A percentile compares a stretch with the other conserved stretches of the same genome.
phyloP scores from a whole-genome alignment of 495 filamentous ascomycete species.

The Podospora pseudopauciseta region DNA sequence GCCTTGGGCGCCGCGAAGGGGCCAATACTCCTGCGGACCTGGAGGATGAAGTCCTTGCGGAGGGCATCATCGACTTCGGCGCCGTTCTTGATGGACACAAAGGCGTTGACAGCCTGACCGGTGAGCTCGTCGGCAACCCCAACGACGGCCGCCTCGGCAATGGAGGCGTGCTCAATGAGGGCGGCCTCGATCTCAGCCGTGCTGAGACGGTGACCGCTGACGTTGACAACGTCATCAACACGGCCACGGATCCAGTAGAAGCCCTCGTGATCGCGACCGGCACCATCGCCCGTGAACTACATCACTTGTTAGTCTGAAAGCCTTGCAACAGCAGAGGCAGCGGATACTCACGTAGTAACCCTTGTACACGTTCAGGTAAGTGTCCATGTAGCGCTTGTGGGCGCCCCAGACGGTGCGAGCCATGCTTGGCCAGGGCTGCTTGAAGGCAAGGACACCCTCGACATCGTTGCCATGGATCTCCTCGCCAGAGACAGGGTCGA shows the following conservation, averaged over 20 bases:
- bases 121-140: conserved; percentile 90
- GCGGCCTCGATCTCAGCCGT: conserved; percentile 98
- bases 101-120: conserved; percentile 95
- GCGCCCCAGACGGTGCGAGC: conserved; percentile 97
- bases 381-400: conserved; percentile 98
- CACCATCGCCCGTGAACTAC: conserved; percentile 97
- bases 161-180: conserved; percentile 81
- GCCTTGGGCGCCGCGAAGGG: conserved; percentile 96
- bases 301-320: conserved; percentile 31
- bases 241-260: conserved; percentile 99
- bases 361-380: conserved; percentile 96
- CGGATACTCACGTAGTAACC: conserved; percentile 81
- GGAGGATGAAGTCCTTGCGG: conserved; percentile 86
- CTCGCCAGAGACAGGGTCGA: conserved; percentile 92
- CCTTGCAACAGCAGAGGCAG: neutral
- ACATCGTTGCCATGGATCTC: conserved; percentile 96
- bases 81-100: conserved; percentile 88
- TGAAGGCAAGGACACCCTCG: conserved; percentile 95
- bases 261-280: conserved; percentile 94
- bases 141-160: conserved; percentile 94
- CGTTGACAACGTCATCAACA: conserved; percentile 98
- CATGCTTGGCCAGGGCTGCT: conserved; percentile 99
- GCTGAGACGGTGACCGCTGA: conserved; percentile 90
- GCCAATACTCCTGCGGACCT: conserved; percentile 94
- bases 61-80: conserved; percentile 75